Evolutionary conservation across 805 yeast genomes (phyloP).

Genomic region (Candida broadrunensis): DNA sequence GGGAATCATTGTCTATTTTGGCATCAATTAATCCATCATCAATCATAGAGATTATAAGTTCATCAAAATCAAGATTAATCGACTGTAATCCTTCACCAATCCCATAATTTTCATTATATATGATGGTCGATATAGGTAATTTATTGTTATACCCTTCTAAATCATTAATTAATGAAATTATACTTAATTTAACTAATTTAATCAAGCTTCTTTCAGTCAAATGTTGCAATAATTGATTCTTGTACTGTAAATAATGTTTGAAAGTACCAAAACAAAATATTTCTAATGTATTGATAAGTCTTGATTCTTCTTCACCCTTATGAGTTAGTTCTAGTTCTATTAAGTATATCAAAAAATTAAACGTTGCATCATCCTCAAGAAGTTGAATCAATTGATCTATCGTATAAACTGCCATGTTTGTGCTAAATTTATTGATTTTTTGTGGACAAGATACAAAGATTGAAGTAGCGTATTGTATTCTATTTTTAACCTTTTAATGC

Average conservation of each 20-base stretch:
- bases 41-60: constrained; percentile 20
- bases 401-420: not conserved
- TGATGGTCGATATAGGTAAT: constrained; percentile 11
- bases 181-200: constrained; percentile 26
- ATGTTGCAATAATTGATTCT: constrained; percentile 8
- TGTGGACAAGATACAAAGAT: too few species aligned
- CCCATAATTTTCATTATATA: constrained; percentile 11
- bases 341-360: not conserved
- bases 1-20: constrained; percentile 24
- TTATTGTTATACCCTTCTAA: constrained; percentile 9
- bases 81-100: constrained; percentile 1
- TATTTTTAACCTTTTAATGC: too few species aligned
- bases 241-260: constrained; percentile 19
- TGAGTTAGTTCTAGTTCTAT: not conserved
- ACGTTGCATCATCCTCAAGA: not conserved
- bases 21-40: constrained; percentile 20
- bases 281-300: constrained; percentile 26
- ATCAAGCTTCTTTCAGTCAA: constrained; percentile 8
- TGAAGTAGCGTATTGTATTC: too few species aligned
- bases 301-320: not conserved
- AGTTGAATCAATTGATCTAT: not conserved
- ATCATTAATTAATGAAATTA: constrained; percentile 20
- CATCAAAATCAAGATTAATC: constrained; percentile 13
- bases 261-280: constrained; percentile 37
- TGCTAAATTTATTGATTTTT: too few species aligned